phyloP scores from a whole-genome alignment of 805 yeast genomes.

The Ogataea paraovalis region DNA sequence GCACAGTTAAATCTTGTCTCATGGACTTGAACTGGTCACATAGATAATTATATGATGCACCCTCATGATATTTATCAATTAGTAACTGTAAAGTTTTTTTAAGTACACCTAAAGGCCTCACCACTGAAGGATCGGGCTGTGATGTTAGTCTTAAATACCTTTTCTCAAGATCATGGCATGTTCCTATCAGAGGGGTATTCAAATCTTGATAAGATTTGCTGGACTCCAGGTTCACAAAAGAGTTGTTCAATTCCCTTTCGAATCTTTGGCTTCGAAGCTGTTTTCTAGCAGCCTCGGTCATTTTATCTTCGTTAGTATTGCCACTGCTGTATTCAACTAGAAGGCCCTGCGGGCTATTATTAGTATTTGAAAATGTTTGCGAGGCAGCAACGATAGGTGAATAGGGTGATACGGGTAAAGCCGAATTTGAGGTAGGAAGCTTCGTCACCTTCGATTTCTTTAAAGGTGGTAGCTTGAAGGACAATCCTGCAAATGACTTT shows the following conservation, averaged over 20 bases:
- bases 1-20: constrained; percentile 91
- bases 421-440: background rate
- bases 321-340: constrained; percentile 3
- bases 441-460: constrained; percentile 9
- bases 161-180: constrained; percentile 65
- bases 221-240: constrained; percentile 9
- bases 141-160: constrained; percentile 81
- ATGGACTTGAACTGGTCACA: constrained; percentile 90
- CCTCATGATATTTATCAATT: constrained; percentile 44
- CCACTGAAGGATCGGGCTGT: constrained; percentile 81
- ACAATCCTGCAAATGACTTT: background rate
- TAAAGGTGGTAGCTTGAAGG: constrained; percentile 11
- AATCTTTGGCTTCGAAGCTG: constrained; percentile 48
- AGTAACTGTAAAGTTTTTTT: constrained; percentile 54
- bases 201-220: constrained; percentile 4
- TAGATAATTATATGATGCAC: constrained; percentile 66
- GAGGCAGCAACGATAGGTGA: background rate
- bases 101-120: constrained; percentile 68
- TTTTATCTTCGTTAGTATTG: constrained; percentile 19
- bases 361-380: background rate
- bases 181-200: constrained; percentile 49
- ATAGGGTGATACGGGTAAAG: background rate
- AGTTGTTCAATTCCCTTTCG: constrained; percentile 30
- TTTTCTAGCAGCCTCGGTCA: constrained; percentile 31
- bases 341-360: background rate